Evolutionary conservation across 2,329 filamentous ascomycete species (phyloP).

Genomic region (Ceratocystis alfenasii): DNA sequence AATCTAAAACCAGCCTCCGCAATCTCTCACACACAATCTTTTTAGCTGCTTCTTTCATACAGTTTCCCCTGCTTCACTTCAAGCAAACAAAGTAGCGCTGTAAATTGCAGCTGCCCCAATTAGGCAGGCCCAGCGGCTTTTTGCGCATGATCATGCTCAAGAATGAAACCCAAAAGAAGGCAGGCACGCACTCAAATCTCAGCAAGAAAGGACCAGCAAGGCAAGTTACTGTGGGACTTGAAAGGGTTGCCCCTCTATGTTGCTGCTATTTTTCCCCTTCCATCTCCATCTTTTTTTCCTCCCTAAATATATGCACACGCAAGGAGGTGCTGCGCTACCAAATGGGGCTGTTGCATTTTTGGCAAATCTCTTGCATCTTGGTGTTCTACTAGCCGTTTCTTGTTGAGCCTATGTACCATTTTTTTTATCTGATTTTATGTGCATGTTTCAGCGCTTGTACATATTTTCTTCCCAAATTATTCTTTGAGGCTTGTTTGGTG

Average conservation of each 20-base stretch:
- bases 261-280: background rate
- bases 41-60: background rate
- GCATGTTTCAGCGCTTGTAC: background rate
- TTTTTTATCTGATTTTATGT: background rate
- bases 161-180: background rate
- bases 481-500: too few relatives aligned
- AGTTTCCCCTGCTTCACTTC: background rate
- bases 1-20: conserved; percentile 4
- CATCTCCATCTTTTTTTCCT: conserved; percentile 5
- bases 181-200: background rate
- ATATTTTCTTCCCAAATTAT: background rate
- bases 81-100: background rate
- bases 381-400: background rate
- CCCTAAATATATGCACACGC: conserved; percentile 12
- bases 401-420: background rate
- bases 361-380: background rate
- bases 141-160: background rate
- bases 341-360: conserved; percentile 2
- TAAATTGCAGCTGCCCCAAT: background rate
- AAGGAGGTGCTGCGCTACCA: conserved; percentile 13
- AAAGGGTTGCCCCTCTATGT: background rate
- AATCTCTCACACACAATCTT: background rate
- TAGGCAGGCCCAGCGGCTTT: background rate
- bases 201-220: background rate
- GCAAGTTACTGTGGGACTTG: background rate